Evolutionary conservation across 129 eudicot species (phyloP).

Genomic region (Helichrysum umbraculigerum): DNA sequence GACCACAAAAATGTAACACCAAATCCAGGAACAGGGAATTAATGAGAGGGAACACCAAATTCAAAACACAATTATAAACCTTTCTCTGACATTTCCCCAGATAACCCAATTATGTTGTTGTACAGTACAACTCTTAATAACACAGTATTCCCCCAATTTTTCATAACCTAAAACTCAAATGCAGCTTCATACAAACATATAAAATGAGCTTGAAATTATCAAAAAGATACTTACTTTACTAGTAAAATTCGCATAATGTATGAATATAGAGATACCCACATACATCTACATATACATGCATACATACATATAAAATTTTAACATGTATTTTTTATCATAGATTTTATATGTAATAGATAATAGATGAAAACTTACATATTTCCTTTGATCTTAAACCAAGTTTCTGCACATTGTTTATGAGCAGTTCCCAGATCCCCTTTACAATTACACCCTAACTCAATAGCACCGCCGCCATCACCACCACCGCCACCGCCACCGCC

Average conservation of each 20-base stretch:
- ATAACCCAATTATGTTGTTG: neutral
- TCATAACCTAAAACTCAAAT: slow-evolving; percentile 11
- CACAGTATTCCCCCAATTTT: neutral
- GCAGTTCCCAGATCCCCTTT: slow-evolving; percentile 74
- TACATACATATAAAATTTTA: no score
- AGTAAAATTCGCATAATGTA: neutral
- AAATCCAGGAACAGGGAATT: neutral
- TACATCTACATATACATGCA: no score
- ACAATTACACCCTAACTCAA: slow-evolving; percentile 66
- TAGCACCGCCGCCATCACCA: slow-evolving; percentile 31
- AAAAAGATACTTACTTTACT: neutral
- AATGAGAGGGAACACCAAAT: neutral
- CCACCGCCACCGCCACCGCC: slow-evolving; percentile 27
- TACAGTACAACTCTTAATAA: neutral
- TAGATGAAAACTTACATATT: slow-evolving; percentile 48
- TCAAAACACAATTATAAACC: neutral
- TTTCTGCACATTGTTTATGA: slow-evolving; percentile 72
- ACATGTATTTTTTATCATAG: no score
- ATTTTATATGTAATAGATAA: no score
- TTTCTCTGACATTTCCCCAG: neutral
- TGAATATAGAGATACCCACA: no score
- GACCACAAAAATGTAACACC: neutral
- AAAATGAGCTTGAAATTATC: neutral
- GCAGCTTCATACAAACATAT: slow-evolving; percentile 16
- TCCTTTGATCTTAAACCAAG: slow-evolving; percentile 71